Evolutionary conservation across 257 asterid species (phyloP).

Genomic region (Pogostemon cablin): DNA sequence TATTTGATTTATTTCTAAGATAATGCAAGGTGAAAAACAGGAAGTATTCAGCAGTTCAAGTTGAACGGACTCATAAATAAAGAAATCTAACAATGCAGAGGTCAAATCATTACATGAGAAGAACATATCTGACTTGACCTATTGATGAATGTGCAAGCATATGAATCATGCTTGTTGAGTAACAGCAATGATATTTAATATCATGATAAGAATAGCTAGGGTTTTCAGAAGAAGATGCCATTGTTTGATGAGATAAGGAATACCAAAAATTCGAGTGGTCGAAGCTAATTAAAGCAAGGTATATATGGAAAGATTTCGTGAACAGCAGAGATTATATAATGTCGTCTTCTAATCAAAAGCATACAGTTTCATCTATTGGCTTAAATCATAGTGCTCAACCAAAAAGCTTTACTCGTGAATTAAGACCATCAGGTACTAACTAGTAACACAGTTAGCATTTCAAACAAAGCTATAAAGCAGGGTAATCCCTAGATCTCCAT

Average conservation of each 20-base stretch:
- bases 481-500: neutral
- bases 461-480: neutral
- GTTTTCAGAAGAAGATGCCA: too few relatives aligned
- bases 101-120: neutral
- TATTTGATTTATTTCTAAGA: neutral
- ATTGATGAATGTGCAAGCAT: too few relatives aligned
- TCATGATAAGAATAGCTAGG: too few relatives aligned
- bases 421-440: neutral
- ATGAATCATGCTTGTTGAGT: too few relatives aligned
- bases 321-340: too few relatives aligned
- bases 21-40: neutral
- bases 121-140: neutral
- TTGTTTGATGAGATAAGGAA: too few relatives aligned
- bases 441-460: neutral
- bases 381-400: conserved; percentile 4
- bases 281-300: too few relatives aligned
- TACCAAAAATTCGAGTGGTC: too few relatives aligned
- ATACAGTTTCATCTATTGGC: conserved; percentile 3
- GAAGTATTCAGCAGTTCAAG: neutral
- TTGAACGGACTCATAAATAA: neutral
- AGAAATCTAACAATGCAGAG: neutral
- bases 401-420: neutral
- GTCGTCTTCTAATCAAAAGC: neutral
- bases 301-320: too few relatives aligned
- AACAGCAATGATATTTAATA: too few relatives aligned